Evolutionary conservation across 495 filamentous ascomycete species (phyloP).

Genomic region (Trichoderma parareesei): DNA sequence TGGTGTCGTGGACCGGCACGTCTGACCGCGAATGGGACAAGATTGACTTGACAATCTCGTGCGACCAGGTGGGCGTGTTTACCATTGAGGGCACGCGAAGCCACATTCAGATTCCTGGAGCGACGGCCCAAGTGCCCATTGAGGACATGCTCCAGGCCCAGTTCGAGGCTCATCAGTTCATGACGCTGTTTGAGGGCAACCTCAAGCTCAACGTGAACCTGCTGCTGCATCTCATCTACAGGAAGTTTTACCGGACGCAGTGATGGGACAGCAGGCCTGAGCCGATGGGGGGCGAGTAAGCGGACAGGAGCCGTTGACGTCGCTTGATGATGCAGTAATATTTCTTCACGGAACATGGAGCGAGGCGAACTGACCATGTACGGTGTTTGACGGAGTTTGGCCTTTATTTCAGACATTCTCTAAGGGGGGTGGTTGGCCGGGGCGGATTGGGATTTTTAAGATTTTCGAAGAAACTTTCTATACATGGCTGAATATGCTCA

Average conservation of each 20-base stretch:
- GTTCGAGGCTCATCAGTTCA: slow-evolving; percentile 91
- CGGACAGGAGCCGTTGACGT: not conserved
- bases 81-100: slow-evolving; percentile 84
- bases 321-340: not conserved
- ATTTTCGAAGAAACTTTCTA: not conserved
- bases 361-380: slow-evolving; percentile 3
- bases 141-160: slow-evolving; percentile 94
- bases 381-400: slow-evolving; percentile 7
- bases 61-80: slow-evolving; percentile 92
- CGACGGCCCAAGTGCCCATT: slow-evolving; percentile 79
- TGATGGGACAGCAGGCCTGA: slow-evolving; percentile 28
- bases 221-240: slow-evolving; percentile 89
- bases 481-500: not conserved
- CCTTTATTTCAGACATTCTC: not conserved
- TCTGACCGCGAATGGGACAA: slow-evolving; percentile 80
- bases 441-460: not conserved
- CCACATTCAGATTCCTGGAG: slow-evolving; percentile 92
- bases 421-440: not conserved
- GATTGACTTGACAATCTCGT: slow-evolving; percentile 86
- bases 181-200: slow-evolving; percentile 85
- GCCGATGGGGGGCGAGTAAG: not conserved
- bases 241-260: slow-evolving; percentile 89
- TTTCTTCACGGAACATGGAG: not conserved
- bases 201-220: slow-evolving; percentile 90
- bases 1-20: slow-evolving; percentile 82